Evolutionary conservation across 1,139 yeast species (phyloP).

Genomic region (Debaryomyces subglobosus): DNA sequence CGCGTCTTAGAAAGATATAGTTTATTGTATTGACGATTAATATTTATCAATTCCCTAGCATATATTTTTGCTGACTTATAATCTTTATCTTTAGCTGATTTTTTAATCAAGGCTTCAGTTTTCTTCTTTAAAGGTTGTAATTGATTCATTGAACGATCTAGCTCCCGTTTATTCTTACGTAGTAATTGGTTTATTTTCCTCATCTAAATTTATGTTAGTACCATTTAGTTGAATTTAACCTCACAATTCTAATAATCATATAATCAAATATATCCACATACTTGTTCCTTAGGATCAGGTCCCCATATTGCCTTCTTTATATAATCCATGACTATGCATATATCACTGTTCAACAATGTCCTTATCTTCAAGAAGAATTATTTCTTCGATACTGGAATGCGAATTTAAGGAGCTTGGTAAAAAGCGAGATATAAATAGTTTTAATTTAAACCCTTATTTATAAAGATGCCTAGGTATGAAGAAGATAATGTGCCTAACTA

Average conservation of each 20-base stretch:
- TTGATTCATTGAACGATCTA: conserved; percentile 76
- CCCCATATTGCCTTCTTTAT: conserved; percentile 90
- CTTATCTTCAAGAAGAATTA: background rate
- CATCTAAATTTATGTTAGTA: conserved; percentile 48
- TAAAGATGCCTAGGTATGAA: conserved; percentile 2
- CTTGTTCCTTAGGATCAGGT: conserved; percentile 92
- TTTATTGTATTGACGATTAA: conserved; percentile 74
- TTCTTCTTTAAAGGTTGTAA: conserved; percentile 66
- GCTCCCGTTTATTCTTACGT: conserved; percentile 81
- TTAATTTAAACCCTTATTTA: background rate
- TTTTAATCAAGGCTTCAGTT: conserved; percentile 73
- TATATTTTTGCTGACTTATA: conserved; percentile 72
- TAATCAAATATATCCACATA: conserved; percentile 26
- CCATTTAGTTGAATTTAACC: background rate
- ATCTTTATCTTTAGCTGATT: conserved; percentile 80
- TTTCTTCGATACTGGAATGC: conserved; percentile 6
- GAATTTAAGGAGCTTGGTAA: conserved; percentile 5
- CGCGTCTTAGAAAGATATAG: conserved; percentile 83
- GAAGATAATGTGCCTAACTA: background rate
- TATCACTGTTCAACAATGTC: background rate
- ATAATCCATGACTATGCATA: conserved; percentile 55
- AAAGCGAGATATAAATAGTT: background rate
- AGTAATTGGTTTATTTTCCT: conserved; percentile 79
- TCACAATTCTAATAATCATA: background rate
- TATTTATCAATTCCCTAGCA: conserved; percentile 79